These are phyloP conservation scores for Triticum turgidum DNA, from an alignment of 176 grass and related monocot genomes.

Conservation along the genomic window DNA sequence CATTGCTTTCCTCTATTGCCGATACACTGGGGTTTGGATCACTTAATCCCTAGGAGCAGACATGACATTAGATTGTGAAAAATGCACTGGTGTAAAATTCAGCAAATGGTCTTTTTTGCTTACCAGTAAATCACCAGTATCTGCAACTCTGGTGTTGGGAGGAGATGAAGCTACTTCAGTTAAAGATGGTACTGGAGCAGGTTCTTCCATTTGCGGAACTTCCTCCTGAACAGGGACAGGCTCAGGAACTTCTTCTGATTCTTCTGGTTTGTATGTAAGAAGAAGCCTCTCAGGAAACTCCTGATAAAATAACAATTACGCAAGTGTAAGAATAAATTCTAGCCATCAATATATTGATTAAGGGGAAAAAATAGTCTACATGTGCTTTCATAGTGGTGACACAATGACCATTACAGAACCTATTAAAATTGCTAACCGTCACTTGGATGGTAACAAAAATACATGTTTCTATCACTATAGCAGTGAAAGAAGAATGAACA, in stretches of 20 bases:
- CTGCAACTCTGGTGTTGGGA: conserved; percentile 37
- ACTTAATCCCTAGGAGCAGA: conserved; percentile 69
- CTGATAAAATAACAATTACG: conserved; percentile 46
- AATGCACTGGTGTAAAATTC: not conserved
- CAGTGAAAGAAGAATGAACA: conserved; percentile 5
- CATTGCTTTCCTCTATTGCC: conserved; percentile 81
- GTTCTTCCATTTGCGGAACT: conserved; percentile 58
- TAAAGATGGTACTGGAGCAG: conserved; percentile 29
- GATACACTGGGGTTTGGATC: conserved; percentile 60
- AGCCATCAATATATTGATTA: not conserved
- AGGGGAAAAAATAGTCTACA: not conserved
- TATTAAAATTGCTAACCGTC: not conserved
- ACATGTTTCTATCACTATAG: not conserved
- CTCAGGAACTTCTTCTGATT: conserved; percentile 52
- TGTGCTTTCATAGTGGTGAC: not conserved
- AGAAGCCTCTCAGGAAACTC: conserved; percentile 93
- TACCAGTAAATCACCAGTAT: conserved; percentile 84
- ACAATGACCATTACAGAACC: not conserved
- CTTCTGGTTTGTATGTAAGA: conserved; percentile 84
- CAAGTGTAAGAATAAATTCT: conserved; percentile 23
- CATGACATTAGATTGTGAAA: conserved; percentile 29
- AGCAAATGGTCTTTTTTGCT: conserved; percentile 32
- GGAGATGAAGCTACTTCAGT: conserved; percentile 46
- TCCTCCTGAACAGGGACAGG: conserved; percentile 52
- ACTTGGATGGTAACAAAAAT: not conserved